These are phyloP conservation scores for Glaciozyma martinii DNA, from an alignment of 768 basidiomycete species.

Conservation along the genomic window DNA sequence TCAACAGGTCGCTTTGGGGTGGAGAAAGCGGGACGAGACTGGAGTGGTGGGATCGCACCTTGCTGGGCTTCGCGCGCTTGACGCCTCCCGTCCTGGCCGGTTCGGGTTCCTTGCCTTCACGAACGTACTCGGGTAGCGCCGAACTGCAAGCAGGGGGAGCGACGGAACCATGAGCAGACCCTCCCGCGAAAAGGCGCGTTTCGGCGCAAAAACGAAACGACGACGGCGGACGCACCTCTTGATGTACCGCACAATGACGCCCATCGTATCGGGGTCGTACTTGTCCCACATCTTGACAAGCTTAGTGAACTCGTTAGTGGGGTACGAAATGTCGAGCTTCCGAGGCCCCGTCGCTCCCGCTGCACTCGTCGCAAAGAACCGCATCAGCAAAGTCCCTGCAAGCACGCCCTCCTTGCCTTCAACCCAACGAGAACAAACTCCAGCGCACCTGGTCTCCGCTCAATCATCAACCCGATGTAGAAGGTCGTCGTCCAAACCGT, in stretches of 20 bases:
- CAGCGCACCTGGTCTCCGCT: slow-evolving; percentile 69
- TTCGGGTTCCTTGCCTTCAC: slow-evolving; percentile 70
- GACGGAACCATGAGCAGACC: background rate
- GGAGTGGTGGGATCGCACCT: slow-evolving; percentile 19
- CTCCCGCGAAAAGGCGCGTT: background rate
- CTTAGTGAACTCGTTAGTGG: slow-evolving; percentile 88
- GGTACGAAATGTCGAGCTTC: slow-evolving; percentile 90
- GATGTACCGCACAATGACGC: slow-evolving; percentile 84
- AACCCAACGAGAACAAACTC: background rate
- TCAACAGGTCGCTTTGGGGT: background rate
- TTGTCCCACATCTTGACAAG: slow-evolving; percentile 92
- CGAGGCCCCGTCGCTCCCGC: slow-evolving; percentile 69
- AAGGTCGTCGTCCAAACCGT: slow-evolving; percentile 93
- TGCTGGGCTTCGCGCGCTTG: slow-evolving; percentile 54
- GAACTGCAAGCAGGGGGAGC: slow-evolving; percentile 45
- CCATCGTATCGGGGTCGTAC: slow-evolving; percentile 85
- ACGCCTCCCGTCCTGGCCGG: slow-evolving; percentile 46
- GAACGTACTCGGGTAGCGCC: slow-evolving; percentile 68
- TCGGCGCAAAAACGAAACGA: background rate
- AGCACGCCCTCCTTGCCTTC: background rate
- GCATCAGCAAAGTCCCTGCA: background rate
- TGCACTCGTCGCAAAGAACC: slow-evolving; percentile 38
- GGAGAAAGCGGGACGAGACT: background rate
- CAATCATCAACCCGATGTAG: slow-evolving; percentile 88
- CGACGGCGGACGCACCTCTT: slow-evolving; percentile 54